phyloP scores from a whole-genome alignment of 345 rosid species.

The Cardamine occulta region DNA sequence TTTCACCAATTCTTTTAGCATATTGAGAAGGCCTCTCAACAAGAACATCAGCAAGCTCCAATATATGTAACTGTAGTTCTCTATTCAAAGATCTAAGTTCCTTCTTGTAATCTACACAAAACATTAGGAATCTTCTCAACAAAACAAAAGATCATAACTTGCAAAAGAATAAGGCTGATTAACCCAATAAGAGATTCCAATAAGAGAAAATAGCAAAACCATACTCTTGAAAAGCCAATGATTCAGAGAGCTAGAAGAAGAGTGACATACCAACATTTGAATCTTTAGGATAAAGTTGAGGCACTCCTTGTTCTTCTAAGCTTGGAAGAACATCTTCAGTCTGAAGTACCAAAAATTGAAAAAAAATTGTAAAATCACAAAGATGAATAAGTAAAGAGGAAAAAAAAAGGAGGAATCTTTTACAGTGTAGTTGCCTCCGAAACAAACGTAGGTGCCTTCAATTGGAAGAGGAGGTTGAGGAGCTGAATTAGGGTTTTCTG shows the following conservation, averaged over 20 bases:
- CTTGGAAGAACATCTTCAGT: constrained; percentile 87
- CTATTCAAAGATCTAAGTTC: constrained; percentile 76
- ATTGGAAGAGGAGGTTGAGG: constrained; percentile 83
- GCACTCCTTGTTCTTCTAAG: constrained; percentile 90
- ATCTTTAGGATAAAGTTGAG: constrained; percentile 74
- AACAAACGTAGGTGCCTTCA: constrained; percentile 74
- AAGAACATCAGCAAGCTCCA: constrained; percentile 94
- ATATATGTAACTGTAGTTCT: constrained; percentile 83
- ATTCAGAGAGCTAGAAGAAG: not conserved
- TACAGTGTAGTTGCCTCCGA: constrained; percentile 77
- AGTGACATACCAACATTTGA: constrained; percentile 63
- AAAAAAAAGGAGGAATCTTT: constrained; percentile 18
- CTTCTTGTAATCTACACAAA: constrained; percentile 67
- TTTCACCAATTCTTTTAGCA: constrained; percentile 89
- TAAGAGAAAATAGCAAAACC: not conserved
- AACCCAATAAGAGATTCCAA: not conserved
- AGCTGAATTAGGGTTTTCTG: constrained; percentile 63
- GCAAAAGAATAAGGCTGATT: constrained; percentile 1
- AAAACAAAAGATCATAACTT: constrained; percentile 8
- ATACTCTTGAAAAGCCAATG: not conserved
- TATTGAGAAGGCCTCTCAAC: constrained; percentile 97
- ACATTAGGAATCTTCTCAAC: not conserved
- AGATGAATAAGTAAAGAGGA: not conserved
- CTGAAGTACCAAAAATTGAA: constrained; percentile 39
- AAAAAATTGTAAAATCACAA: not conserved